A percentile compares a stretch with the other conserved stretches of the same genome.
phyloP scores from a whole-genome alignment of 2,329 filamentous ascomycete species.

The Cercospora janseana region DNA sequence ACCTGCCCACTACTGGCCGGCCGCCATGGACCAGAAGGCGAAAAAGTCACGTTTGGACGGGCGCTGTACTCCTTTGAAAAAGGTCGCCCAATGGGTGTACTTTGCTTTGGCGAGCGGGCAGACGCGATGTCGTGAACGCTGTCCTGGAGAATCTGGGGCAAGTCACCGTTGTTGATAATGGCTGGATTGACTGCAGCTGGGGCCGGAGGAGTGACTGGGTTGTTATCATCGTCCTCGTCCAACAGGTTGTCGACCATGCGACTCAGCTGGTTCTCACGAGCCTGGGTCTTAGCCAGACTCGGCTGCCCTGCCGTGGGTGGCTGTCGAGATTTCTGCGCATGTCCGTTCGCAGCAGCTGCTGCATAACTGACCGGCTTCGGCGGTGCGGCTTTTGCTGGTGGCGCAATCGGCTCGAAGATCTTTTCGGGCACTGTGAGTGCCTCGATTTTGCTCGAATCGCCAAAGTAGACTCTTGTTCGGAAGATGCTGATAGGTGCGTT shows the following conservation, averaged over 20 bases:
- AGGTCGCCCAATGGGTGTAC: slow-evolving; percentile 10
- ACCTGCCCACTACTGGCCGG: slow-evolving; percentile 4
- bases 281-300: slow-evolving; percentile 18
- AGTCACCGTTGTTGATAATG: slow-evolving; percentile 42
- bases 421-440: slow-evolving; percentile 35
- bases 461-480: slow-evolving; percentile 31
- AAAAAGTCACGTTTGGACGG: slow-evolving; percentile 13
- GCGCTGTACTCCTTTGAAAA: slow-evolving; percentile 11
- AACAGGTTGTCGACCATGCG: slow-evolving; percentile 60
- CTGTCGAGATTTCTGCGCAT: slow-evolving; percentile 22
- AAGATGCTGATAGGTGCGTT: slow-evolving; percentile 28
- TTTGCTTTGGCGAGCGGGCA: slow-evolving; percentile 15
- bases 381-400: slow-evolving; percentile 10
- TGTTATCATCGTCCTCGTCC: slow-evolving; percentile 46
- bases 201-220: slow-evolving; percentile 49
- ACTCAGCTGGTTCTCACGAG: slow-evolving; percentile 51
- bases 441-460: slow-evolving; percentile 26
- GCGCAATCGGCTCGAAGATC: slow-evolving; percentile 42
- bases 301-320: slow-evolving; percentile 17
- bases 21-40: slow-evolving; percentile 15
- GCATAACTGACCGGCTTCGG: slow-evolving; percentile 36
- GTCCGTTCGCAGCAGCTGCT: slow-evolving; percentile 30
- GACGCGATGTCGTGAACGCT: slow-evolving; percentile 41
- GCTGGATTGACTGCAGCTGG: slow-evolving; percentile 34
- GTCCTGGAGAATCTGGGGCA: slow-evolving; percentile 31